Percentiles rank a stretch among this genome's conserved stretches.
Evolutionary conservation across 257 asterid species (phyloP).

Genomic region (Verbena officinalis): DNA sequence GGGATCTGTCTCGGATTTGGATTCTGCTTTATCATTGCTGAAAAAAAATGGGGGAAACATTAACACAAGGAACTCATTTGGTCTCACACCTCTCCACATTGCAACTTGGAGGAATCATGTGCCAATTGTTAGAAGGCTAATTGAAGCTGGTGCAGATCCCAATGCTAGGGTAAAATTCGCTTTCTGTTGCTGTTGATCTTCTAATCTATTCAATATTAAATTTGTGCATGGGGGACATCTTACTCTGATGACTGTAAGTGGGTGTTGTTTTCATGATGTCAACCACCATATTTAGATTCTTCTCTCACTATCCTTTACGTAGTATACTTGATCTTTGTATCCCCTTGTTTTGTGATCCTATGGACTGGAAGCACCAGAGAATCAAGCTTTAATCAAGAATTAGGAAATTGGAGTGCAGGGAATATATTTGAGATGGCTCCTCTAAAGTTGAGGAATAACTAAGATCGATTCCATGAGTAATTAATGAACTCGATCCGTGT

Average conservation of each 20-base stretch:
- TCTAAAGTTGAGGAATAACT: not conserved
- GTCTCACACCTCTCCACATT: conserved; percentile 87
- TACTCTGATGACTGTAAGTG: conserved; percentile 34
- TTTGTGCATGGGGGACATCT: conserved; percentile 32
- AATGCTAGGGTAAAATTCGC: conserved; percentile 83
- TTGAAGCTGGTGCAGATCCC: conserved; percentile 99
- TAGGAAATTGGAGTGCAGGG: conserved; percentile 22
- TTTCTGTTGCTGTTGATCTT: conserved; percentile 35
- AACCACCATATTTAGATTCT: conserved; percentile 32
- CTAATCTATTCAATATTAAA: conserved; percentile 30
- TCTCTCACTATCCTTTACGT: conserved; percentile 18
- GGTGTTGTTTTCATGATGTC: conserved; percentile 38
- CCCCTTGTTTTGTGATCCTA: not conserved
- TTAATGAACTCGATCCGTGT: conserved; percentile 20
- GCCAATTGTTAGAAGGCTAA: conserved; percentile 84
- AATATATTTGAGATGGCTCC: conserved; percentile 19
- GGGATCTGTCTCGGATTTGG: conserved; percentile 77
- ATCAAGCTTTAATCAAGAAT: conserved; percentile 1
- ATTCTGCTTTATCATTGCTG: conserved; percentile 59
- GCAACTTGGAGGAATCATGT: conserved; percentile 95
- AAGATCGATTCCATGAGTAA: conserved; percentile 16
- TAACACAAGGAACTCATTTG: conserved; percentile 73
- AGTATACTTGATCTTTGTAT: not conserved
- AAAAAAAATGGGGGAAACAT: conserved; percentile 84
- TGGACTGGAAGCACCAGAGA: conserved; percentile 29